Evolutionary conservation across 176 grass and related monocot genomes (phyloP).

Genomic region (Eragrostis curvula): DNA sequence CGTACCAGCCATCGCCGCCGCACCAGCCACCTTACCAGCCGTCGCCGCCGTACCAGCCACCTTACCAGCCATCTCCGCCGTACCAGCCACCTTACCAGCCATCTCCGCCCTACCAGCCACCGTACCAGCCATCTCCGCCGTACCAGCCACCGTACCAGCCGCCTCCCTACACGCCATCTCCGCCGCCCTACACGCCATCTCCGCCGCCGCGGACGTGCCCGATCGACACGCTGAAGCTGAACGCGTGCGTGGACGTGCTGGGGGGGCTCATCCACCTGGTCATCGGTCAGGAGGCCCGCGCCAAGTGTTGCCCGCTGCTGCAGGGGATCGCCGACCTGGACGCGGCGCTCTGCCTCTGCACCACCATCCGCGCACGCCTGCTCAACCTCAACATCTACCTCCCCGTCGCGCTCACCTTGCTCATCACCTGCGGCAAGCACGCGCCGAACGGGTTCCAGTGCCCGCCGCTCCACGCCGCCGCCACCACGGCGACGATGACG

Average conservation of each 20-base stretch:
- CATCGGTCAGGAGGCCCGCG: conserved; percentile 57
- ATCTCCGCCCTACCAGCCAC: too few relatives aligned
- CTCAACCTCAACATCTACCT: conserved; percentile 77
- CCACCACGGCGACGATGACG: too few relatives aligned
- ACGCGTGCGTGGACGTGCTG: conserved; percentile 82
- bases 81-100: too few relatives aligned
- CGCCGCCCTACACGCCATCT: too few relatives aligned
- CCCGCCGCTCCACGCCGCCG: conserved; percentile 43
- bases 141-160: too few relatives aligned
- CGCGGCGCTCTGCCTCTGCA: conserved; percentile 89
- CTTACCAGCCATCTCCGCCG: too few relatives aligned
- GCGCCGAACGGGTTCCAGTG: conserved; percentile 63
- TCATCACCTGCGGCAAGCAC: conserved; percentile 80
- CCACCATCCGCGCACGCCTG: conserved; percentile 56
- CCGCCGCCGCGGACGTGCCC: conserved; percentile 43
- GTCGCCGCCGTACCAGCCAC: too few relatives aligned
- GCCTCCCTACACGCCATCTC: too few relatives aligned
- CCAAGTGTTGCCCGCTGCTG: conserved; percentile 71
- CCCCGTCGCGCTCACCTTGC: conserved; percentile 72
- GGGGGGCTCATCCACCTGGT: conserved; percentile 73
- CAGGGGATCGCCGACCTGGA: conserved; percentile 79
- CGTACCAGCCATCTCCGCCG: too few relatives aligned
- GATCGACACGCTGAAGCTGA: conserved; percentile 74
- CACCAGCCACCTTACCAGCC: too few relatives aligned
- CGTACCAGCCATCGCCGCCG: too few relatives aligned